Percentiles rank a stretch among this genome's conserved stretches.
Evolutionary conservation across 495 filamentous ascomycete species (phyloP).

Genomic region (Annulohypoxylon nitens): DNA sequence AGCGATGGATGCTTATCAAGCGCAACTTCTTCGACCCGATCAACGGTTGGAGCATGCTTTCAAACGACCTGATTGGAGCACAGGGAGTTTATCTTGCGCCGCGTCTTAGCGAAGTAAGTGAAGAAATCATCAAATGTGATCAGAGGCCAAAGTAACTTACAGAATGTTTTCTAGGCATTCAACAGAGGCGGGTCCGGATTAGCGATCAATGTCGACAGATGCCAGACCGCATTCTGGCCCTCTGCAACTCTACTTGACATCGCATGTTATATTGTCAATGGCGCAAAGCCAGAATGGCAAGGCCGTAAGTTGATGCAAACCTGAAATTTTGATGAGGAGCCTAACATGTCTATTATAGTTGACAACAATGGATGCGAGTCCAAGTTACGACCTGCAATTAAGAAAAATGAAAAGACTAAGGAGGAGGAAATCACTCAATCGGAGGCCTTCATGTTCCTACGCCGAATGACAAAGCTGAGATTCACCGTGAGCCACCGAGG

Average conservation of each 20-base stretch:
- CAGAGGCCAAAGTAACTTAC: conserved; percentile 15
- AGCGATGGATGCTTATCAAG: conserved; percentile 74
- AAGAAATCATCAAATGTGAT: neutral
- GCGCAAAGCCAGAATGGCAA: conserved; percentile 20
- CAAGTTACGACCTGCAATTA: neutral
- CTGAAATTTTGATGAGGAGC: neutral
- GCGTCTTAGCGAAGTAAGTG: conserved; percentile 71
- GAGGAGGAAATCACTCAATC: conserved; percentile 43
- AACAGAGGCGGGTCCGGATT: conserved; percentile 65
- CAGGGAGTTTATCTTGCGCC: conserved; percentile 89
- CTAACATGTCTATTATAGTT: conserved; percentile 23
- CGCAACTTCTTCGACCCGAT: conserved; percentile 79
- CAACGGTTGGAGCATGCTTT: conserved; percentile 18
- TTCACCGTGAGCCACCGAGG: conserved; percentile 75
- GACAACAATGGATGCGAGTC: neutral
- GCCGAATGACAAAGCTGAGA: conserved; percentile 71
- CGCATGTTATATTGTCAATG: conserved; percentile 36
- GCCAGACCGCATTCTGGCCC: conserved; percentile 82
- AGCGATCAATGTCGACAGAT: conserved; percentile 85
- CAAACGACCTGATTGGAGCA: conserved; percentile 71
- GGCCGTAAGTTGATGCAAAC: conserved; percentile 25
- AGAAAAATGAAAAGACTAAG: neutral
- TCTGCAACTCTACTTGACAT: conserved; percentile 53
- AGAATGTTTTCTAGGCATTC: conserved; percentile 48
- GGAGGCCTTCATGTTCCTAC: conserved; percentile 63